phyloP scores from a whole-genome alignment of 805 yeast genomes.

The Wickerhamomyces pijperi region DNA sequence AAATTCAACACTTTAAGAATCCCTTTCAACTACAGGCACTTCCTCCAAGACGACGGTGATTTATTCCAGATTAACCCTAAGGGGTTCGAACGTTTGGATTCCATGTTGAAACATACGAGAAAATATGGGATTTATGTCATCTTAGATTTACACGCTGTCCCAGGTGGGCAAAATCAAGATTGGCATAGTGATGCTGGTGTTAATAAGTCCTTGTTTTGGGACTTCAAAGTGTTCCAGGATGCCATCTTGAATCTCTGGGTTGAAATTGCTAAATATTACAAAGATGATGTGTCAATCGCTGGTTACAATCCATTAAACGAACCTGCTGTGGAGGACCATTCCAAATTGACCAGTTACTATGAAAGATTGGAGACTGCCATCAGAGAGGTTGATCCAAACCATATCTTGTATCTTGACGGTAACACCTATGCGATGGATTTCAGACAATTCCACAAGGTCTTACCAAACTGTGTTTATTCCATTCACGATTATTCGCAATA shows the following conservation, averaged over 20 bases:
- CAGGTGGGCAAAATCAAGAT: constrained; percentile 46
- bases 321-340: constrained; percentile 35
- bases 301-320: constrained; percentile 46
- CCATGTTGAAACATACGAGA: constrained; percentile 31
- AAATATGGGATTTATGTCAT: constrained; percentile 36
- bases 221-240: constrained; percentile 37
- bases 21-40: constrained; percentile 42
- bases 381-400: constrained; percentile 35
- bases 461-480: constrained; percentile 36
- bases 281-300: constrained; percentile 36
- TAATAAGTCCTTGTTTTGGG: constrained; percentile 39
- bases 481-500: constrained; percentile 35
- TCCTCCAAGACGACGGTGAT: constrained; percentile 33
- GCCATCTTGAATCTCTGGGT: constrained; percentile 33
- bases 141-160: constrained; percentile 36
- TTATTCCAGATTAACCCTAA: constrained; percentile 29
- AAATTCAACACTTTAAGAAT: constrained; percentile 36
- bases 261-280: constrained; percentile 33
- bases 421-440: constrained; percentile 43
- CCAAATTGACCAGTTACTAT: constrained; percentile 29
- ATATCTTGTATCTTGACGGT: constrained; percentile 37
- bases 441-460: constrained; percentile 31
- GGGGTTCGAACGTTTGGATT: constrained; percentile 34
- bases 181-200: constrained; percentile 40
- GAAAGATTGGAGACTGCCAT: constrained; percentile 26